Percentiles rank a stretch among this genome's conserved stretches.
Conservation (phyloP, 371 early-diverging fungal species). For the Blyttiomyces sp. region DNA sequence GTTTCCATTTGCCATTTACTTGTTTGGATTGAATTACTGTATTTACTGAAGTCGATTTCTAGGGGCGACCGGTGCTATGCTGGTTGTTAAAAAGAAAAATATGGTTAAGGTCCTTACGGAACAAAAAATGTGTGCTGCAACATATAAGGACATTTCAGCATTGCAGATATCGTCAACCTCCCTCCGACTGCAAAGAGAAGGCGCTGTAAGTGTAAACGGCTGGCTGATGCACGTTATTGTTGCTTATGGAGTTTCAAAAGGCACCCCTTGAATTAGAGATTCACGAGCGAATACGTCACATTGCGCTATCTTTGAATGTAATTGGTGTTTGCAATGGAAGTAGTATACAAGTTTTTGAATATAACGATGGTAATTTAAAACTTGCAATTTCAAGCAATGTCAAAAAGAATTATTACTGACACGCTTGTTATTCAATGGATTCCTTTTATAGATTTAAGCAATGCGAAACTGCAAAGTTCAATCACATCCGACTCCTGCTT, state of each 20-base stretch:
- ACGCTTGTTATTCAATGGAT: too few species aligned
- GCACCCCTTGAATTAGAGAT: slow-evolving; percentile 17
- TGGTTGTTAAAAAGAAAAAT: slow-evolving; percentile 3
- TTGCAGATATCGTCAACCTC: slow-evolving; percentile 11
- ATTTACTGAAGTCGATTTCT: neutral
- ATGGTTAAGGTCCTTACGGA: slow-evolving; percentile 15
- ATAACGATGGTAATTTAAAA: slow-evolving; percentile 25
- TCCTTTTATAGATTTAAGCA: slow-evolving; percentile 10
- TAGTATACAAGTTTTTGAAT: slow-evolving; percentile 27
- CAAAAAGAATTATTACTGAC: too few species aligned
- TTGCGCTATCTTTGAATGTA: slow-evolving; percentile 21
- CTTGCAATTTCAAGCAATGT: too few species aligned
- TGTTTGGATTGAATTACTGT: neutral
- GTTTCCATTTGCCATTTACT: too few species aligned
- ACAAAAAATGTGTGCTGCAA: slow-evolving; percentile 17
- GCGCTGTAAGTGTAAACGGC: slow-evolving; percentile 4
- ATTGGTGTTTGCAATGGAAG: slow-evolving; percentile 29
- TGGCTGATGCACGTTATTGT: neutral
- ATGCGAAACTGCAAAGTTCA: slow-evolving; percentile 14
- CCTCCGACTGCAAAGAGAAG: slow-evolving; percentile 2
- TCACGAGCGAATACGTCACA: slow-evolving; percentile 16
- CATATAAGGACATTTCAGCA: slow-evolving; percentile 5
- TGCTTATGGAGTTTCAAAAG: neutral
- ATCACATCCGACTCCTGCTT: slow-evolving; percentile 20
- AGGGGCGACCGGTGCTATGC: slow-evolving; percentile 10